Base-by-base conservation (phyloP, 2,329 filamentous ascomycete genomes). In the Penicillium sp. region DNA sequence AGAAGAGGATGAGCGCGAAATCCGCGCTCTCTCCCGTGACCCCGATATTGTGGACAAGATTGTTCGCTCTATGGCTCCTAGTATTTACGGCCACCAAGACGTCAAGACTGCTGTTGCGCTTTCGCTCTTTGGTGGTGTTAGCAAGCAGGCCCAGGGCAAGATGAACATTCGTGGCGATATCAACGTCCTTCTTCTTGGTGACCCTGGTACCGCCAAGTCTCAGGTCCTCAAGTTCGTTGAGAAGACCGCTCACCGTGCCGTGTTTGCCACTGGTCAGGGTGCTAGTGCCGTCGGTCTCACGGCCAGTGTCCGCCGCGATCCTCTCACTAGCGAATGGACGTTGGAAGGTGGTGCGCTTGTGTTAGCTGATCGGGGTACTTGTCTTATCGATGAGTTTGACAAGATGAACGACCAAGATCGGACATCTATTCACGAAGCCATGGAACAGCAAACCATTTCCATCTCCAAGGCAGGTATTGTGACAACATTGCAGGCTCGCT, bases 371-470 rank as follows among this genome's bases (percentile, higher is more conserved):
- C 89, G 91, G 64, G 94, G 94, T 40, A 96, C 91, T 16, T 97
- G 94, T 70, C 82, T 99, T 31, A 99, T 99, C 61, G 94, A 99
- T 69, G 94, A 99, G 76, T 99, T 99, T 68, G 94, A 99, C 84
- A 99, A 99, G 82, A 99, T 99, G 94, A 97, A 97, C 74, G 94
- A 99, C 73, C 92, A 97, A 72, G 94, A 99, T 75, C 87, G 94
- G 63, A 97, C 94, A 1, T 96, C 92, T 8, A 99, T 99, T 66
- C 94, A 99, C 83, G 94, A 99, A 81, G 94, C 94, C 59, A 99
- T 99, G 94, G 94, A 99, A 76, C 94, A 99, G 76, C 94, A 99
- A 78, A 99, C 94, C 1, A 99, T 99, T 65, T 97, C 93, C 60
- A 99, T 99, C 70, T 96, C 92, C 63, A 99, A 99, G 74, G 94